Evolutionary conservation across 495 filamentous ascomycete genomes (phyloP).

Genomic region (Glutinoglossum americanum): DNA sequence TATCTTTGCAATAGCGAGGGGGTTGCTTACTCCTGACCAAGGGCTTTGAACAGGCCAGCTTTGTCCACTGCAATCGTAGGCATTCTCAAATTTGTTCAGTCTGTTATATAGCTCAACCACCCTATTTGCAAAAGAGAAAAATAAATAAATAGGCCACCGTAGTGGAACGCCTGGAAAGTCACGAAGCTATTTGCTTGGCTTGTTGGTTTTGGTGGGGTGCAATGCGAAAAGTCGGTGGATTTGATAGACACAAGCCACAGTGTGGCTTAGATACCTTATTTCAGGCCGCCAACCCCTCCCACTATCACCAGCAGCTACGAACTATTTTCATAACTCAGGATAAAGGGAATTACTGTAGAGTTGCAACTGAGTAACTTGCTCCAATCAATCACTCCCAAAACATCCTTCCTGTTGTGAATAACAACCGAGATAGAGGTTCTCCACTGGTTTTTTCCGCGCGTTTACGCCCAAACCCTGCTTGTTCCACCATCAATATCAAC

Average conservation of each 20-base stretch:
- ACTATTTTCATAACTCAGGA: not conserved
- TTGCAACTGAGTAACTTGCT: not conserved
- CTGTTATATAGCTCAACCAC: not conserved
- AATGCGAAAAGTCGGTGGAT: not conserved
- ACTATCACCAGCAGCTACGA: not conserved
- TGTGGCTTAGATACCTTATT: not conserved
- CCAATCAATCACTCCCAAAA: not conserved
- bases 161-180: not conserved
- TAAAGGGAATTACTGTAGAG: not conserved
- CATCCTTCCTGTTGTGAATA: not conserved
- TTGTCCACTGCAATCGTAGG: slow-evolving; percentile 94
- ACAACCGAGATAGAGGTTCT: not conserved
- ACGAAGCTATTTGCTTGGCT: not conserved
- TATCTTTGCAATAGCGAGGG: not conserved
- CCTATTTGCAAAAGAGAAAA: not conserved
- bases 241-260: not conserved
- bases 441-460: not conserved
- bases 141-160: not conserved
- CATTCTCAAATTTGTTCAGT: slow-evolving; percentile 23
- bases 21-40: slow-evolving; percentile 58
- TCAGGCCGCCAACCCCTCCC: not conserved
- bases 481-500: not conserved
- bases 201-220: not conserved
- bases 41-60: slow-evolving; percentile 75
- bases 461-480: not conserved